Base-by-base conservation (phyloP, 805 yeast species). In the Ascoidea asiatica region DNA sequence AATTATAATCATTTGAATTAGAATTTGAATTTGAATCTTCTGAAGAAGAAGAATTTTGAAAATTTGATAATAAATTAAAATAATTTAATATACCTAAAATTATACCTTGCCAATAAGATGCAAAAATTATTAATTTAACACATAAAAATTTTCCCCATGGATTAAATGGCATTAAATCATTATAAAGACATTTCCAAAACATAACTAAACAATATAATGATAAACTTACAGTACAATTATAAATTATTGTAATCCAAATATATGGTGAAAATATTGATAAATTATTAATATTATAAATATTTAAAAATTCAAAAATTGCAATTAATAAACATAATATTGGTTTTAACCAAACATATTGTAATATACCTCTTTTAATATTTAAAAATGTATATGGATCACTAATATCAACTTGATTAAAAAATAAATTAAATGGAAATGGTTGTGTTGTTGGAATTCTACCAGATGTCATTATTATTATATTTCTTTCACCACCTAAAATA, bases 31-130 rank as follows among this genome's bases (percentile, higher is more conserved):
- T 8, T 15, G 15, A 29, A 29, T 29, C 35, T 15, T 59, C 58
- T 5, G 65, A 61, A 41, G 63, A 66, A 5, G 56, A 45, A 54
- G 52, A 38, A 47, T 43, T 48, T 53, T 63, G 45, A 48, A 59
- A 55, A 43, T 64, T 53, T 38, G 59, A 47, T 48, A 75, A 51
- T 39, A 67, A 42, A 44, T 79, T 72, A 53, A 70, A 52, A 56
- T 70, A 65, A 62, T 72, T 65, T 39, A 81, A 54, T 1, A 76
- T 55, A 4, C 77, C 75, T 40, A 84, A 63, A 1, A 79, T 50
- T 6, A 82, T 59, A 0, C 94, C 87, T 58, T 92, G 98, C 99
- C 99, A 92, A 59, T 88, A 92, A n/a, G 95, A 84, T 20, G 96
- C 97, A 69, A 92, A 92, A 42, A 92, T 89, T 44, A 92, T 87